Evolutionary conservation across 192 early-diverging fungal genomes (phyloP).

Genomic region (Borealophlyctis nickersoniae): DNA sequence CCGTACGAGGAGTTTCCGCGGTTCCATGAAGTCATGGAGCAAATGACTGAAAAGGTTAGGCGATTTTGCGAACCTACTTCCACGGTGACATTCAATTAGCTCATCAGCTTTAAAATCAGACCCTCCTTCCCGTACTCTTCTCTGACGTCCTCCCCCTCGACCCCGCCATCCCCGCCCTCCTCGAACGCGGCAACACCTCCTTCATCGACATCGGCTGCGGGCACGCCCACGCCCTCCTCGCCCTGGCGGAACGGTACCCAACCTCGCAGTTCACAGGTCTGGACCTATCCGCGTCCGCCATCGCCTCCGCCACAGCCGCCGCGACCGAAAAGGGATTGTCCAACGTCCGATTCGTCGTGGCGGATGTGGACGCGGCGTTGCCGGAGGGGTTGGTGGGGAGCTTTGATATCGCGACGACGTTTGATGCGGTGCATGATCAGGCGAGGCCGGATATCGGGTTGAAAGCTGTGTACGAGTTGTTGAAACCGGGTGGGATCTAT

Average conservation of each 20-base stretch:
- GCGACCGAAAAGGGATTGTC: too few relatives aligned
- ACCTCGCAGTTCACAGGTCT: background rate
- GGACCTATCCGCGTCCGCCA: background rate
- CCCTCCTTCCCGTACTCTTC: background rate
- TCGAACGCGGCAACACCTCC: background rate
- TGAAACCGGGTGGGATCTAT: background rate
- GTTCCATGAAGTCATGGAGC: background rate
- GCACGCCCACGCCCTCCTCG: background rate
- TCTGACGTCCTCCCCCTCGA: background rate
- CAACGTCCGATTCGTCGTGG: background rate
- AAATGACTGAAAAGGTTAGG: background rate
- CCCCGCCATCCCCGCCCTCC: background rate
- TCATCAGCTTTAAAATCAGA: background rate
- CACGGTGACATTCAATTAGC: background rate
- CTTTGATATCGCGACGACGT: background rate
- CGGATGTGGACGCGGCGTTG: background rate
- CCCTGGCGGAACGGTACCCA: background rate
- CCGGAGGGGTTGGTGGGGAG: background rate
- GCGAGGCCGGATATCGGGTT: background rate
- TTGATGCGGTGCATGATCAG: conserved; percentile 4
- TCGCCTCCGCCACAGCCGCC: background rate
- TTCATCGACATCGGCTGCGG: background rate
- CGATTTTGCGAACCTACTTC: background rate
- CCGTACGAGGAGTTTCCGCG: background rate
- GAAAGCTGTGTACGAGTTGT: background rate